Percentiles rank a stretch among this genome's conserved stretches.
Evolutionary conservation across 78 protist genomes (phyloP).

Genomic region (Dictyostelium brefeldianum): DNA sequence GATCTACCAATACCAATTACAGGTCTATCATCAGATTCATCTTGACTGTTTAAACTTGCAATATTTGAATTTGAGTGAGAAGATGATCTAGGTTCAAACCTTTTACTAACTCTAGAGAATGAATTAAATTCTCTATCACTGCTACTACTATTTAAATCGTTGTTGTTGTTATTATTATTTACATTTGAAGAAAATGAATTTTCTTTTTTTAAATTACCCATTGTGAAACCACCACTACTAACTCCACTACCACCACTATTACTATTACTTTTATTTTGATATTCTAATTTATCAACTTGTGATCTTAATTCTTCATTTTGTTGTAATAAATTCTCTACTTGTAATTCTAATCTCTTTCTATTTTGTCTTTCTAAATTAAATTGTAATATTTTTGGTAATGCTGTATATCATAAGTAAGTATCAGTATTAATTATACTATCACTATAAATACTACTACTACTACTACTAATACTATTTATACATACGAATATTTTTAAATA

Average conservation of each 20-base stretch:
- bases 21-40: neutral
- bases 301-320: conserved; percentile 71
- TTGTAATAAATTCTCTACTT: conserved; percentile 45
- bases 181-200: neutral
- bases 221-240: neutral
- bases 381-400: conserved; percentile 77
- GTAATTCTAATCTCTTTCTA: conserved; percentile 71
- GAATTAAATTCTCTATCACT: conserved; percentile 32
- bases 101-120: conserved; percentile 34
- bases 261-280: conserved; percentile 41
- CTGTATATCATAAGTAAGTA: too few species aligned
- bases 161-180: neutral
- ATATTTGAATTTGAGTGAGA: neutral
- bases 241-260: neutral
- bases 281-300: conserved; percentile 64
- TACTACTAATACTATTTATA: neutral
- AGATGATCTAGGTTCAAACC: neutral
- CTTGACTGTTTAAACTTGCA: neutral
- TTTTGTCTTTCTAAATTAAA: conserved; percentile 78
- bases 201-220: neutral
- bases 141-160: neutral
- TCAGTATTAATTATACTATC: too few species aligned
- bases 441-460: too few species aligned
- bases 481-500: conserved; percentile 76
- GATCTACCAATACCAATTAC: conserved; percentile 74